Evolutionary conservation across 345 rosid genomes (phyloP).

Genomic region (Kernera saxatilis): DNA sequence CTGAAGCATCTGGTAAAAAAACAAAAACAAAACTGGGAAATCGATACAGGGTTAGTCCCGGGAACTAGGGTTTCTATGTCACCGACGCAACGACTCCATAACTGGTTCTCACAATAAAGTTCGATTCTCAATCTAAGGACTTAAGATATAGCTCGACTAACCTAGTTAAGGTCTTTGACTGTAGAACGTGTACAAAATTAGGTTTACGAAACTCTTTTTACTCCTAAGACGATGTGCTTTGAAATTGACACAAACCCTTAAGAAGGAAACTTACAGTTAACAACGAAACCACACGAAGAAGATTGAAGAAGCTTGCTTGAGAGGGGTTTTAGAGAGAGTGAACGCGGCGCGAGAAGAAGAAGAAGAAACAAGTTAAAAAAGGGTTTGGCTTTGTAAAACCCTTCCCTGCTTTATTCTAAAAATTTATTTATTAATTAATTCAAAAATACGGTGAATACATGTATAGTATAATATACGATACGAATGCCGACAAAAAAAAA

Average conservation of each 20-base stretch:
- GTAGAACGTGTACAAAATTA: neutral
- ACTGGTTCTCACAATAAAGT: neutral
- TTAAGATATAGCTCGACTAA: neutral
- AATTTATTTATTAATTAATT: neutral
- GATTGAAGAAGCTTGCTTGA: constrained; percentile 9
- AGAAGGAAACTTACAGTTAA: constrained; percentile 19
- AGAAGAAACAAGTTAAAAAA: neutral
- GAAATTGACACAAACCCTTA: neutral
- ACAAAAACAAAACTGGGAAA: neutral
- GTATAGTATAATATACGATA: neutral
- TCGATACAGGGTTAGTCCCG: neutral
- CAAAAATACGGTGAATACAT: neutral
- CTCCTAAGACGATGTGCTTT: neutral
- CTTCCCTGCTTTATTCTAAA: neutral
- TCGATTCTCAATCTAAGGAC: neutral
- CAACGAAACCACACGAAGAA: neutral
- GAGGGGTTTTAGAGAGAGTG: neutral
- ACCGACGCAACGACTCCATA: neutral
- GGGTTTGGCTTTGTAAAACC: constrained; percentile 11
- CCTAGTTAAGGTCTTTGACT: neutral
- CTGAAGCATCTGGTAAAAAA: neutral
- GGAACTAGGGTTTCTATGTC: neutral
- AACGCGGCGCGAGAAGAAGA: constrained; percentile 18
- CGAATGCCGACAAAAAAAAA: neutral
- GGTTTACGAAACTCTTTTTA: neutral